A percentile compares a stretch with the other conserved stretches of the same genome.
These are phyloP conservation scores for Coniochaeta sp. DNA, from an alignment of 2,329 filamentous ascomycete species.

Conservation along the genomic window DNA sequence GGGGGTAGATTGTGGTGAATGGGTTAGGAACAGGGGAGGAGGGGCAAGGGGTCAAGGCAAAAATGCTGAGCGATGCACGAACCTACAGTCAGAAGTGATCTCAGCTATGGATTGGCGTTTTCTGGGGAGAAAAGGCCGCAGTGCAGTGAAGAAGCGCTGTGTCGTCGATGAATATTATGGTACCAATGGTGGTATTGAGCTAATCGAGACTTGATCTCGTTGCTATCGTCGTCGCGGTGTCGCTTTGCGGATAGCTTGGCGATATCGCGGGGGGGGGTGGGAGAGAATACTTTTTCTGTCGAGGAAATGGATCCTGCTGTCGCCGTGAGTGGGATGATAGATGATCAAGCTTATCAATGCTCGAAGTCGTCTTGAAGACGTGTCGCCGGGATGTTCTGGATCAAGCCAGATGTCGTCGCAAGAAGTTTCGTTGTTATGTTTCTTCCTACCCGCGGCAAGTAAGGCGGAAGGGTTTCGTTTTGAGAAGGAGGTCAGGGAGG, in stretches of 20 bases:
- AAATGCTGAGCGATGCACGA: background rate
- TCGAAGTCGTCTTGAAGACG: conserved; percentile 1
- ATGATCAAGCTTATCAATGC: background rate
- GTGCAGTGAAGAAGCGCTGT: background rate
- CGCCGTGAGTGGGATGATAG: background rate
- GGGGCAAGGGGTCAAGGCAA: conserved; percentile 1
- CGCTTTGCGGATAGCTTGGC: background rate
- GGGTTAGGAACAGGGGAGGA: background rate
- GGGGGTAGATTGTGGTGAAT: background rate
- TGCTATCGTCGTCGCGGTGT: conserved; percentile 1
- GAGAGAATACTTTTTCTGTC: background rate
- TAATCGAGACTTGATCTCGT: conserved; percentile 1
- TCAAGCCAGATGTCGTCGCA: background rate
- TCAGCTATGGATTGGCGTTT: conserved; percentile 8
- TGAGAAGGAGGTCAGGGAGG: conserved; percentile 1
- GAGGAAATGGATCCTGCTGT: background rate
- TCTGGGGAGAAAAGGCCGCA: conserved; percentile 8
- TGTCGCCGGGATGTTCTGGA: background rate
- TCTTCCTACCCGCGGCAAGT: background rate
- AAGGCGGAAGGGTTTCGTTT: conserved; percentile 2
- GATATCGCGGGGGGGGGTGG: conserved; percentile 1
- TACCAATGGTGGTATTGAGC: background rate
- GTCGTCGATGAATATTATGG: conserved; percentile 1
- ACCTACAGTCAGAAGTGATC: conserved; percentile 12
- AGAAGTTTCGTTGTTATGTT: background rate